Evolutionary conservation across 805 yeast genomes (phyloP).

Genomic region (Debaryomyces prosopidis): DNA sequence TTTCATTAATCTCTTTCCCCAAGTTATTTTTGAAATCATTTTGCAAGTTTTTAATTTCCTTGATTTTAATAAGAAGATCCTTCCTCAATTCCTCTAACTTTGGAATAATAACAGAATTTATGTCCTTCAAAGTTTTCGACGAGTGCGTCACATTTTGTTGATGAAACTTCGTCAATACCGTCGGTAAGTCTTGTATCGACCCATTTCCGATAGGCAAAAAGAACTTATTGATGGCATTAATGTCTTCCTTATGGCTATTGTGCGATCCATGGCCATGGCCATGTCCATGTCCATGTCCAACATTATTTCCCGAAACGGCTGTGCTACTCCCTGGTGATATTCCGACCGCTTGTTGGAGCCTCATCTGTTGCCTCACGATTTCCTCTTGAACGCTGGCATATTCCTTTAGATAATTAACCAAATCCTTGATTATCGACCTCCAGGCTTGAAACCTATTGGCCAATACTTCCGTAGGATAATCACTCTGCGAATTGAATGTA

Average conservation of each 20-base stretch:
- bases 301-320: slow-evolving; percentile 3
- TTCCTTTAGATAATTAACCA: slow-evolving; percentile 74
- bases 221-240: slow-evolving; percentile 43
- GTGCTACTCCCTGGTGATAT: slow-evolving; percentile 9
- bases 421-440: slow-evolving; percentile 75
- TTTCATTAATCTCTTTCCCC: slow-evolving; percentile 52
- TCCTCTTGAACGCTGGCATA: slow-evolving; percentile 87
- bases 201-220: slow-evolving; percentile 73
- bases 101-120: slow-evolving; percentile 50
- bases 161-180: slow-evolving; percentile 54
- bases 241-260: slow-evolving; percentile 24
- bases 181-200: slow-evolving; percentile 82
- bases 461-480: slow-evolving; percentile 78
- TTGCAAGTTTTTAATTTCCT: slow-evolving; percentile 79
- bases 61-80: slow-evolving; percentile 80
- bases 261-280: slow-evolving; percentile 7
- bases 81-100: slow-evolving; percentile 58
- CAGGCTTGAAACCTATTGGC: slow-evolving; percentile 85
- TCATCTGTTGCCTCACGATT: slow-evolving; percentile 74
- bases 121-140: slow-evolving; percentile 49
- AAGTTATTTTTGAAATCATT: slow-evolving; percentile 84
- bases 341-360: slow-evolving; percentile 75
- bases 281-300: slow-evolving; percentile 5
- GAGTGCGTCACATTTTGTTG: slow-evolving; percentile 39
- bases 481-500: slow-evolving; percentile 31